Base-by-base conservation (phyloP, 2,329 filamentous ascomycete genomes). In the Penicillium sclerotiorum region DNA sequence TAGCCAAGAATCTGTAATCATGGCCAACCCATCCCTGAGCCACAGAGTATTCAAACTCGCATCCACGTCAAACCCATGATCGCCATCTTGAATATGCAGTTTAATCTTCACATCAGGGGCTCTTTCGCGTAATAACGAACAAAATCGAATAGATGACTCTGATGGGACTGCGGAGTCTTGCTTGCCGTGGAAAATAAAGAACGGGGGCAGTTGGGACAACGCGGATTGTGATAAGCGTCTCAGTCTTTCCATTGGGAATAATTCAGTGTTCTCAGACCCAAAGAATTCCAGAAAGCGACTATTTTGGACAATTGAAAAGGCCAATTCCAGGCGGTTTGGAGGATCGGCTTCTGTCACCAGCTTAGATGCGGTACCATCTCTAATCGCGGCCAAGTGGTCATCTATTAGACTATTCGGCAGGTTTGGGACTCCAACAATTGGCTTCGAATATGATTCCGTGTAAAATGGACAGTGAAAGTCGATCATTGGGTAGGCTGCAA, bases 121-220 rank as follows among this genome's bases (percentile, higher is more conserved):
- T 11, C 7, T n/a, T 15, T 42, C 3, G 23, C 39, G 39, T 9
- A 28, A 13, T 22, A 42, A 28, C n/a, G 39, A 28, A 15, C 33
- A 9, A 38, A 45, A 45, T 11, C 20, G 18, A n/a, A 15, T 18
- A 3, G 43, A 45, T 25, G 30, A 30, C 2, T 37, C 21, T 3
- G 13, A 20, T 5, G 43, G 43, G 13, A 45, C 43, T 12, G 43
- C 43, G 3, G 43, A 45, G 32, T 45, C 43, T 20, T 45, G 43
- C 25, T 37, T 25, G 4, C 43, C 43, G 37, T 45, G 43, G n/a
- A 45, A 45, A 8, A 45, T 38, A 15, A 45, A 45, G 8, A 28
- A 18, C 8, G 43, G 43, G 4, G 43, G 43, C 11, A 45, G 28
- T 2, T 13, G 2, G 2, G 36, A 18, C 7, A 20, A 20, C 8